Evolutionary conservation across 73 alveolate species (phyloP), one percentile per base, ranked within the genome.

Genomic region (Diophrys appendiculata): DNA sequence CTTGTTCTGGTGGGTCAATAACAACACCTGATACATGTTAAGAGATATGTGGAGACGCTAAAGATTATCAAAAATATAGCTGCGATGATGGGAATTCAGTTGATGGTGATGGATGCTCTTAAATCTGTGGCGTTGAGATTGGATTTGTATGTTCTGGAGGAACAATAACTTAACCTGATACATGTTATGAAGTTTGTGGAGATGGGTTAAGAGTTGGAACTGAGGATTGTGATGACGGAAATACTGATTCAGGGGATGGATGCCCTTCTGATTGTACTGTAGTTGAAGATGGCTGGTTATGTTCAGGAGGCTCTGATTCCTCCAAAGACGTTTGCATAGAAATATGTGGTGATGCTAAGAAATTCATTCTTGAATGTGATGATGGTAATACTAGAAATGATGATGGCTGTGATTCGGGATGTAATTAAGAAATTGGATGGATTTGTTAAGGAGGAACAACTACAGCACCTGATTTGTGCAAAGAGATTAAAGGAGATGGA

Each of bases 401-500:
- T 31, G 78, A 70, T 33, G 78, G 78, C 1, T 70, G 78, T 24
- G 34, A 35, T 70, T 29, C 68, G 11, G 18, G 54, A 33, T 70
- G 78, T 0, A 33, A 11, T 31, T 60, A 82, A 5, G 94, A 88
- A 33, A 52, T 55, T 22, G 91, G 87, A 8, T 88, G 80, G 71
- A 29, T 64, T 1, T 88, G 94, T 65, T 28, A 78, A 24, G 81
- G 80, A 34, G 94, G 94, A 25, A 68, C 75, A 2, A 0, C 83
- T 3, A 29, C 78, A 26, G 1, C 69, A 1, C 78, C 78, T 3
- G 83, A 27, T 29, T 53, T 25, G 34, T 81, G 89, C 64, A 81
- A 69, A n/a, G 89, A 81, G 54, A 81, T 81, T 0, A 72, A 83
- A 29, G 89, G 89, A 53, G 89, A 81, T 72, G 89, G 89, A 3